phyloP scores from a whole-genome alignment of 2,329 filamentous ascomycete genomes.

The Aspergillus sp. region DNA sequence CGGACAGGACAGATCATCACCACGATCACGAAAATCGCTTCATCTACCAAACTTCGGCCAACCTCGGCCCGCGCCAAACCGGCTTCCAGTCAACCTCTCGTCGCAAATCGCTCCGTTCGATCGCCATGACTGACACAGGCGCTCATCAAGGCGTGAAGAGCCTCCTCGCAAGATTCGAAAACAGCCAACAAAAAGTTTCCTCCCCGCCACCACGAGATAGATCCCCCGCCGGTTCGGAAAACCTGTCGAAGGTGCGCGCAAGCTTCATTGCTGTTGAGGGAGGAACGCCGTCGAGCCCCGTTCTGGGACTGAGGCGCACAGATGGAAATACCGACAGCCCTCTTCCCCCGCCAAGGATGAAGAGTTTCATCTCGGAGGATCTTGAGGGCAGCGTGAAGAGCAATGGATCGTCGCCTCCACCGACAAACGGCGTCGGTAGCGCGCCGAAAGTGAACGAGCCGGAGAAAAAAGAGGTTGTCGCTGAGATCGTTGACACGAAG shows the following conservation, averaged over 20 bases:
- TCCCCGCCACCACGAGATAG: constrained; percentile 72
- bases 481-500: constrained; percentile 14
- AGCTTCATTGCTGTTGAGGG: constrained; percentile 74
- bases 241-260: constrained; percentile 73
- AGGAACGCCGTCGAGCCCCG: constrained; percentile 46
- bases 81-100: not conserved
- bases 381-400: constrained; percentile 37
- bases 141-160: constrained; percentile 65
- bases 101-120: constrained; percentile 2
- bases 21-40: not conserved
- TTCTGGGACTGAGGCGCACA: constrained; percentile 48
- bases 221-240: constrained; percentile 60
- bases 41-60: constrained; percentile 8
- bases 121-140: constrained; percentile 27
- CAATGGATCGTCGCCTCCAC: constrained; percentile 30
- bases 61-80: not conserved
- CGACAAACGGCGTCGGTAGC: constrained; percentile 25
- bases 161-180: constrained; percentile 81
- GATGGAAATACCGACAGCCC: constrained; percentile 41
- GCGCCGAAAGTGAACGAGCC: constrained; percentile 23
- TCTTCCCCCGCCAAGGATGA: constrained; percentile 32
- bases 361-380: constrained; percentile 37
- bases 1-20: not conserved
- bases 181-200: constrained; percentile 61
- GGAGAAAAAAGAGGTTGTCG: constrained; percentile 17